Evolutionary conservation across 352 stramenopile species (phyloP), one percentile per base, ranked within the genome.

Genomic region (Pythium volutum): DNA sequence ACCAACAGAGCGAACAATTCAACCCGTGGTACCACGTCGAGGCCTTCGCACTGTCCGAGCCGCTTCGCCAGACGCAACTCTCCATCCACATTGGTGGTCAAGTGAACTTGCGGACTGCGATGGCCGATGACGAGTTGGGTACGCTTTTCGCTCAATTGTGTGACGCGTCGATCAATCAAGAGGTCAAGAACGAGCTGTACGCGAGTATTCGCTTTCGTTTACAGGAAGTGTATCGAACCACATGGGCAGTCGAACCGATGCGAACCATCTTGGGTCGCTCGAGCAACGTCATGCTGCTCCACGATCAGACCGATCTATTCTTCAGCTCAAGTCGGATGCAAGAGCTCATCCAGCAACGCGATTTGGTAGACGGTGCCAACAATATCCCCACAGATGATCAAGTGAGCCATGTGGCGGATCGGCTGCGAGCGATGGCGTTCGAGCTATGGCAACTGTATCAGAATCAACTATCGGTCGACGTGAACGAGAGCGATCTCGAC

Each of bases 381-480:
- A 22, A n/a, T 20, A 42, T 8, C 14, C 41, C n/a, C 23, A 38
- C 58, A 15, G 62, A 20, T 63, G 81, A 23, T 23, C 31, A 58
- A 11, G 63, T 89, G 10, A 49, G 34, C 25, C 26, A 49, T 6
- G 57, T 81, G 18, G 74, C 73, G 2, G 42, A 23, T 9, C 20
- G 73, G 14, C 47, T 93, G 18, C 61, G 74, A 26, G 67, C 55
- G 0, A 54, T 79, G 1, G 70, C 81, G 23, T 88, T 88, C 39
- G 79, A 90, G 50, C 46, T 88, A 2, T 93, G 84, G 84, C 72
- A 91, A 22, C 49, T 84, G 10, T 93, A 93, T 29, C 81, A 91
- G 59, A 91, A 93, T 47, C 84, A 91, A 64, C 70, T 93, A 1
- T 84, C 74, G 61, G 57, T 73, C 2, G 84, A 93, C 34, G 49